phyloP scores from a whole-genome alignment of 306 rosid species.

The Carpinus viminea region DNA sequence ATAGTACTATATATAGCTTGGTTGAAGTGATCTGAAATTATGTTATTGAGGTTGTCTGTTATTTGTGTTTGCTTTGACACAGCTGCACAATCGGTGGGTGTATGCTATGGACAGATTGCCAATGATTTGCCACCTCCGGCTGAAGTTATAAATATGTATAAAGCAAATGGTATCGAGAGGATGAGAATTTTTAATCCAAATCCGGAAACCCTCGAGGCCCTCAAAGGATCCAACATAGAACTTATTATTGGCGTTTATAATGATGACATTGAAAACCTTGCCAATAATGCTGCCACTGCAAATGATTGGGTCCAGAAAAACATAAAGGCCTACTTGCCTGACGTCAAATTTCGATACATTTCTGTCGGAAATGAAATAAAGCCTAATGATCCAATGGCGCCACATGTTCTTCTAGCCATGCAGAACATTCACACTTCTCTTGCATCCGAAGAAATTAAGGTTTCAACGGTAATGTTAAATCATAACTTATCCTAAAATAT shows the following conservation, averaged over 20 bases:
- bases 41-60: too few species aligned
- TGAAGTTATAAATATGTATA: slow-evolving; percentile 41
- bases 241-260: slow-evolving; percentile 36
- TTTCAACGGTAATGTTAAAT: slow-evolving; percentile 33
- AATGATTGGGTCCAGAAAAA: neutral
- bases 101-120: slow-evolving; percentile 46
- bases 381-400: slow-evolving; percentile 15
- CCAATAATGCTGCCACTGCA: slow-evolving; percentile 31
- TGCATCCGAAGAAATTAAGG: slow-evolving; percentile 41
- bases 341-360: slow-evolving; percentile 42
- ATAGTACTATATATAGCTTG: too few species aligned
- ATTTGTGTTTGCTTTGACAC: neutral
- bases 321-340: slow-evolving; percentile 22
- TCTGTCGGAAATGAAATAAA: slow-evolving; percentile 51
- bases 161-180: slow-evolving; percentile 25
- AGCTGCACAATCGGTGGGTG: slow-evolving; percentile 53
- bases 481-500: too few species aligned
- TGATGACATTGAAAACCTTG: slow-evolving; percentile 23
- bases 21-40: too few species aligned
- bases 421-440: slow-evolving; percentile 40
- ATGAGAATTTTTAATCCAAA: slow-evolving; percentile 48
- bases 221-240: slow-evolving; percentile 53
- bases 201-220: slow-evolving; percentile 39
- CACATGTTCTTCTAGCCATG: slow-evolving; percentile 33
- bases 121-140: slow-evolving; percentile 31